Percentiles rank a stretch among this genome's conserved stretches.
Conservation (phyloP, 192 early-diverging fungal species). For the Haplosporangium gracile region DNA sequence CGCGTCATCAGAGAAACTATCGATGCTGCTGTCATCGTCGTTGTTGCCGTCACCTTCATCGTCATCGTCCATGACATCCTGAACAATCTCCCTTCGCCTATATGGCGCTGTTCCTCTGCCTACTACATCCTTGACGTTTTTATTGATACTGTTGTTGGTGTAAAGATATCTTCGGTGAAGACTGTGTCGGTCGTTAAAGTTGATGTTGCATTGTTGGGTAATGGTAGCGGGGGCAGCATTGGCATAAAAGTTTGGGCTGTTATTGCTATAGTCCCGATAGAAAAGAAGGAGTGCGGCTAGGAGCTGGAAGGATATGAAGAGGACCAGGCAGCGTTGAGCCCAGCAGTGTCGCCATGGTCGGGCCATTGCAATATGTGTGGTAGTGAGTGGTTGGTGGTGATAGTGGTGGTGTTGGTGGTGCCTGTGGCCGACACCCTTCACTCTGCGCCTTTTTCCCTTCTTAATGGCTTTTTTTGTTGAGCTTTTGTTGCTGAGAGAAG, state of each 20-base stretch:
- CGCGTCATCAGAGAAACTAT: background rate
- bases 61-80: conserved; percentile 16
- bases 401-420: background rate
- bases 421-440: conserved; percentile 6
- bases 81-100: conserved; percentile 22
- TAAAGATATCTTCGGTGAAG: background rate
- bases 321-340: conserved; percentile 9
- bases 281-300: background rate
- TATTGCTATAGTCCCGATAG: background rate
- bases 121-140: background rate
- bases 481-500: background rate
- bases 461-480: background rate
- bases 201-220: background rate
- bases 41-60: background rate
- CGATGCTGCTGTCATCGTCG: background rate
- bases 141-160: background rate
- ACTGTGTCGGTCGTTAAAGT: background rate
- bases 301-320: conserved; percentile 9
- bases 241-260: background rate
- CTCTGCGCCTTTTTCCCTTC: background rate
- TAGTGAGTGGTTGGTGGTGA: background rate
- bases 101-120: background rate
- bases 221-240: background rate
- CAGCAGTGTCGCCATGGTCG: conserved; percentile 14
- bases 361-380: conserved; percentile 13